Evolutionary conservation across 805 yeast genomes (phyloP).

Genomic region (Ogataea populi-albae): DNA sequence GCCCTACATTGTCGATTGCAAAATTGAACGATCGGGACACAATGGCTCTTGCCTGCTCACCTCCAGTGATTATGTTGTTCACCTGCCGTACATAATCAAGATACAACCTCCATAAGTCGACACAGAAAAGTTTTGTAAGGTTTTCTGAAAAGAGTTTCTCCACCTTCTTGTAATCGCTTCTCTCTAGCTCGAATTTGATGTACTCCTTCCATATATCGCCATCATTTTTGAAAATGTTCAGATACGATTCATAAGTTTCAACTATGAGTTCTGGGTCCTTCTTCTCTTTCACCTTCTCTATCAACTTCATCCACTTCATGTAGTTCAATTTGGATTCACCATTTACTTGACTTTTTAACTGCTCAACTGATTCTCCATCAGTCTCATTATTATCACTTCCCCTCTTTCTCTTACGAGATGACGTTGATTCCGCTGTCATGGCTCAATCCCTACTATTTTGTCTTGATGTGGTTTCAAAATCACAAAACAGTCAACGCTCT

Average conservation of each 20-base stretch:
- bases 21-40: constrained; percentile 82
- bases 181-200: constrained; percentile 58
- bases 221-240: constrained; percentile 63
- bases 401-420: constrained; percentile 11
- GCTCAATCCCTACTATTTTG: background rate
- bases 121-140: constrained; percentile 58
- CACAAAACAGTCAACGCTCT: too few species aligned
- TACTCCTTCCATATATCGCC: constrained; percentile 75
- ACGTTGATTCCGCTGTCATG: constrained; percentile 7
- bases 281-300: constrained; percentile 45
- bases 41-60: constrained; percentile 70
- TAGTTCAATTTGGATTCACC: constrained; percentile 50
- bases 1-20: constrained; percentile 74
- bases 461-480: too few species aligned
- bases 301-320: constrained; percentile 53
- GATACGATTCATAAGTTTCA: constrained; percentile 55
- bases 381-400: constrained; percentile 3
- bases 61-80: constrained; percentile 71
- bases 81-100: constrained; percentile 72
- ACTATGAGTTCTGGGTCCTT: constrained; percentile 62
- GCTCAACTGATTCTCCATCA: constrained; percentile 43
- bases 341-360: constrained; percentile 52
- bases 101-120: constrained; percentile 74
- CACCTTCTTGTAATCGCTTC: constrained; percentile 62
- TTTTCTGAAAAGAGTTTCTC: constrained; percentile 66